Evolutionary conservation across 768 basidiomycete species (phyloP).

Genomic region (Leucosporidium creatinivorum): DNA sequence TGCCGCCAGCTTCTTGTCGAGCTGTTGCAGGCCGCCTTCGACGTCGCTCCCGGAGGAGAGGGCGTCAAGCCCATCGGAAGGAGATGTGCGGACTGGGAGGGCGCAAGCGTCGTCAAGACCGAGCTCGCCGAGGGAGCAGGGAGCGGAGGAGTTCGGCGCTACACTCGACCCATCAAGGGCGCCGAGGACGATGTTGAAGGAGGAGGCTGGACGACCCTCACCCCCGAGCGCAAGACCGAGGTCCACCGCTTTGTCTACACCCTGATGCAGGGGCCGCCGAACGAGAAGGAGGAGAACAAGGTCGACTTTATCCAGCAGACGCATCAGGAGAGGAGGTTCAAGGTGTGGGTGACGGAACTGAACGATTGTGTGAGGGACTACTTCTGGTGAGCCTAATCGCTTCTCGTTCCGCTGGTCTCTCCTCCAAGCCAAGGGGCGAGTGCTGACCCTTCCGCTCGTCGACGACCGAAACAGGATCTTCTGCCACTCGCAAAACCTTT

Average conservation of each 20-base stretch:
- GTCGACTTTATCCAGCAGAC: slow-evolving; percentile 44
- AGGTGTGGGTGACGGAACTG: slow-evolving; percentile 71
- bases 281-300: slow-evolving; percentile 33
- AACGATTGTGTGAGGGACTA: slow-evolving; percentile 80
- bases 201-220: slow-evolving; percentile 21
- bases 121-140: neutral
- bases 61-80: neutral
- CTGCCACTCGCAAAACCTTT: slow-evolving; percentile 86
- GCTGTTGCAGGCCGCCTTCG: slow-evolving; percentile 75
- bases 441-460: slow-evolving; percentile 50
- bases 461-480: slow-evolving; percentile 63
- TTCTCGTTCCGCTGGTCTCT: neutral
- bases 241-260: slow-evolving; percentile 23
- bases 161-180: slow-evolving; percentile 21
- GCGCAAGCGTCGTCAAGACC: too few relatives aligned
- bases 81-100: too few relatives aligned
- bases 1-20: slow-evolving; percentile 87
- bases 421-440: neutral
- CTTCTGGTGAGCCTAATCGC: slow-evolving; percentile 40
- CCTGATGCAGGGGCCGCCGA: slow-evolving; percentile 33
- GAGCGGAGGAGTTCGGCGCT: slow-evolving; percentile 16
- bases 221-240: slow-evolving; percentile 14
- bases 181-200: slow-evolving; percentile 4
- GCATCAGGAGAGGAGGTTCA: slow-evolving; percentile 56
- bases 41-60: slow-evolving; percentile 60